Evolutionary conservation across 2,329 filamentous ascomycete species (phyloP), one percentile per base, ranked within the genome.

Genomic region (Teratosphaeria epicoccoides): DNA sequence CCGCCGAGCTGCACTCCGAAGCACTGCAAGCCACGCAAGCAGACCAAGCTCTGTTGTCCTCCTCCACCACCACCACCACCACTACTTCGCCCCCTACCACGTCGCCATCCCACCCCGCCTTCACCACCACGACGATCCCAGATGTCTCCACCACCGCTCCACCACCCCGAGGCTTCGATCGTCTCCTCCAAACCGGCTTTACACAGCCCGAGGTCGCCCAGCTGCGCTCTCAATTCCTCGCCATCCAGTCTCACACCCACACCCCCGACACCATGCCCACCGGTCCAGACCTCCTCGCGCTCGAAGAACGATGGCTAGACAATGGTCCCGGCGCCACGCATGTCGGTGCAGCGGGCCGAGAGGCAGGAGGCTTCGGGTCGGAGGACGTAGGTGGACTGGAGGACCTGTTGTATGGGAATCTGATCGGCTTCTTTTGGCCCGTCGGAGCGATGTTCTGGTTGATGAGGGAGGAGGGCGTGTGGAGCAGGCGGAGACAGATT

Each of bases 391-490:
- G 80, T 0, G 78, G 86, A 10, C 73, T 95, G 44, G 91, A 97
- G 63, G 84, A 94, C 63, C 81, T 96, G 73, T 76, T 97, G 53
- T 87, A 84, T 71, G 93, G 90, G 4, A 88, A 93, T 68, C 73
- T 94, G 53, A 87, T 93, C 62, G 93, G 93, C 0, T 98, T 97
- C 74, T 86, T 98, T 67, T 97, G 91, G 81, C 93, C 93, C 3
- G 70, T 97, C 9, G 91, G 88, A 0, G 89, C 87, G 62, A 73
- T 91, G 52, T 82, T 85, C 49, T 96, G 90, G 88, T 73, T 94
- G 47, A 78, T 91, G 58, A 77, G 90, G 54, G 88, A 95, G 68
- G 87, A 93, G 52, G 89, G 87, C 0, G 83, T 97, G 54, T 95
- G 89, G 81, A 86, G 83, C 55, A 82, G 85, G 63, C 77, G 90